phyloP scores from a whole-genome alignment of 2,329 filamentous ascomycete genomes.

The Cordyceps fumosorosea region DNA sequence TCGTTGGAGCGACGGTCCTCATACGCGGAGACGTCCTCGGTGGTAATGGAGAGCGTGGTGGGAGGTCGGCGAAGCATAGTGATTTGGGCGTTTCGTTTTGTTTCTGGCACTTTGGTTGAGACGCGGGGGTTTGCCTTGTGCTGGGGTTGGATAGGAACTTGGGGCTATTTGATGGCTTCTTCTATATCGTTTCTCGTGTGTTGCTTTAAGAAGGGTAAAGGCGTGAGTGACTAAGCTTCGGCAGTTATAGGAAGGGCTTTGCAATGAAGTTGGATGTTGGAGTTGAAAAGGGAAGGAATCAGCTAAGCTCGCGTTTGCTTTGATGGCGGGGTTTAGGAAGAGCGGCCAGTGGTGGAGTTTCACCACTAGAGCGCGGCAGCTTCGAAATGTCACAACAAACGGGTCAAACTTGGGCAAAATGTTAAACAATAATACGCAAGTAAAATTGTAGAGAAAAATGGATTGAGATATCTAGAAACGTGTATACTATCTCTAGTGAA shows the following conservation, averaged over 20 bases:
- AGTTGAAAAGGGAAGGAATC: neutral
- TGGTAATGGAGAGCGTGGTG: constrained; percentile 61
- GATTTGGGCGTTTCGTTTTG: neutral
- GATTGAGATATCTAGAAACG: neutral
- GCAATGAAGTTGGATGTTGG: neutral
- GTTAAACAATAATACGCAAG: neutral
- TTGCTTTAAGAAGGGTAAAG: neutral
- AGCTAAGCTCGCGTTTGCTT: neutral
- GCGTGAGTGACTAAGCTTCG: neutral
- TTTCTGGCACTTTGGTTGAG: neutral
- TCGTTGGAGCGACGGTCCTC: constrained; percentile 53
- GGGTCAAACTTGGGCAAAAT: no score
- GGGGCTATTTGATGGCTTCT: no score
- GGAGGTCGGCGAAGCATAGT: constrained; percentile 60
- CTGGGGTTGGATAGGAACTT: neutral
- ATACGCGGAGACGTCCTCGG: constrained; percentile 64
- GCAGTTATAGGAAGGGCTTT: neutral
- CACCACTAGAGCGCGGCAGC: neutral
- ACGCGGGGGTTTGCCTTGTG: neutral
- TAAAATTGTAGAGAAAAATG: neutral
- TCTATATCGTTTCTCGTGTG: no score
- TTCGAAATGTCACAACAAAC: neutral
- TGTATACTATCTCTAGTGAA: neutral
- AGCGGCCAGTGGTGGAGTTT: neutral
- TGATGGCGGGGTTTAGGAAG: neutral